phyloP scores from a whole-genome alignment of 176 grass and related monocot species.

The Raddia distichophylla region DNA sequence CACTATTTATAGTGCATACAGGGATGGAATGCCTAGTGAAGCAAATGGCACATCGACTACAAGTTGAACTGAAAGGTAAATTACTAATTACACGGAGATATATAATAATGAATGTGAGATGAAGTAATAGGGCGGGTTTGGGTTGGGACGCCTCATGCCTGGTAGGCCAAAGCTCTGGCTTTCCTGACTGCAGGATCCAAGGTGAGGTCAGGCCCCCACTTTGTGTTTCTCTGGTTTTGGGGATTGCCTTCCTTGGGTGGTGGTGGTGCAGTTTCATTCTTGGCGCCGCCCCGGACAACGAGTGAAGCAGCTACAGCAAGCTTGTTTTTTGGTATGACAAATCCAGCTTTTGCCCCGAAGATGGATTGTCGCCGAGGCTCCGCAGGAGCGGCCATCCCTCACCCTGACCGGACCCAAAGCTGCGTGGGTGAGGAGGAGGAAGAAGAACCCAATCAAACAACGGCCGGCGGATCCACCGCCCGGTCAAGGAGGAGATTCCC shows the following conservation, averaged over 20 bases:
- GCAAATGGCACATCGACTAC: background rate
- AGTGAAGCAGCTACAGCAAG: constrained; percentile 86
- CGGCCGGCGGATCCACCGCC: too few relatives aligned
- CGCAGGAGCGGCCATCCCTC: too few relatives aligned
- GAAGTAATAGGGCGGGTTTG: background rate
- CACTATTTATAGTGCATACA: background rate
- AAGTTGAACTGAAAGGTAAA: background rate
- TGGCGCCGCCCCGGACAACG: constrained; percentile 45
- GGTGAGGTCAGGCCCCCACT: constrained; percentile 67
- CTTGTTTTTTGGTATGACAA: constrained; percentile 95
- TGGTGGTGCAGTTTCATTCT: constrained; percentile 45
- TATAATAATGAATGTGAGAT: background rate
- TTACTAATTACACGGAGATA: background rate
- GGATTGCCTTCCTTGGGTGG: constrained; percentile 48
- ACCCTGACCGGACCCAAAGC: too few relatives aligned
- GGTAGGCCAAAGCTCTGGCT: constrained; percentile 72
- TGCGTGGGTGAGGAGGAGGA: too few relatives aligned
- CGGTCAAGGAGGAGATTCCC: too few relatives aligned
- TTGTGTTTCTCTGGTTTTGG: constrained; percentile 77
- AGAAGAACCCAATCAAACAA: too few relatives aligned
- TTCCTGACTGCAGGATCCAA: constrained; percentile 66
- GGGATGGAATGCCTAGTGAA: background rate
- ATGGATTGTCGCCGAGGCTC: constrained; percentile 31
- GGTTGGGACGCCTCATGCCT: constrained; percentile 67
- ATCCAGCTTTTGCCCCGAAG: constrained; percentile 85